Evolutionary conservation across 2,329 filamentous ascomycete genomes (phyloP), one percentile per base, ranked within the genome.

Genomic region (Alternaria sp.): DNA sequence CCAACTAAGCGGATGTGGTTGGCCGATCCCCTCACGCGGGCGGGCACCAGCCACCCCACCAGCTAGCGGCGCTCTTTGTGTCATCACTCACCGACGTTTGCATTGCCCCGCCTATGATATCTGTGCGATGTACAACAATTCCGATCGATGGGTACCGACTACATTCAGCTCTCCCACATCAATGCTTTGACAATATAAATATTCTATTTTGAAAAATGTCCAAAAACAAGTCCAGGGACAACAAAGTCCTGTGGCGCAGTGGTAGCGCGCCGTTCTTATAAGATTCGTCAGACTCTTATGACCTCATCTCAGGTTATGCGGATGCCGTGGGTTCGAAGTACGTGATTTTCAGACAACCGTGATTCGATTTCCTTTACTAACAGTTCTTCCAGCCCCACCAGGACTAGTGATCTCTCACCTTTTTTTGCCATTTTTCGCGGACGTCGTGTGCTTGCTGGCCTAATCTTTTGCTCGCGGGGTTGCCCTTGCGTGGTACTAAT

Each of bases 231-330:
- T 66, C 67, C 67, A 60, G 59, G 65, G 62, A 57, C 36, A 47
- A 57, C 21, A 54, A 63, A 78, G 73, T 78, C 75, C 76, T 76
- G 74, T 83, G 80, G 81, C 81, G 81, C 81, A 82, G 81, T 82
- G 81, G 81, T 83, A 83, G 81, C 81, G 81, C 80, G 81, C 79
- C 79, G 81, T 81, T 81, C 81, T 83, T 82, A 82, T 83, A 83
- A 73, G 68, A 65, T 65, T 76, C 72, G 73, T 77, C 73, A 74
- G 75, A 77, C 61, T 69, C 67, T 68, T 77, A 77, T 77, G 76
- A 70, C 69, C 60, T 71, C 66, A 71, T 73, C 76, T 51, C 68
- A 66, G 73, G 77, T 78, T 76, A 82, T 81, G 80, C 80, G 79
- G 79, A 82, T 81, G 80, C 78, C 81, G 80, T 77, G 79, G 79